A percentile compares a stretch with the other conserved stretches of the same genome.
Conservation (phyloP, 352 stramenopile species). For the Pythium utonaiense region DNA sequence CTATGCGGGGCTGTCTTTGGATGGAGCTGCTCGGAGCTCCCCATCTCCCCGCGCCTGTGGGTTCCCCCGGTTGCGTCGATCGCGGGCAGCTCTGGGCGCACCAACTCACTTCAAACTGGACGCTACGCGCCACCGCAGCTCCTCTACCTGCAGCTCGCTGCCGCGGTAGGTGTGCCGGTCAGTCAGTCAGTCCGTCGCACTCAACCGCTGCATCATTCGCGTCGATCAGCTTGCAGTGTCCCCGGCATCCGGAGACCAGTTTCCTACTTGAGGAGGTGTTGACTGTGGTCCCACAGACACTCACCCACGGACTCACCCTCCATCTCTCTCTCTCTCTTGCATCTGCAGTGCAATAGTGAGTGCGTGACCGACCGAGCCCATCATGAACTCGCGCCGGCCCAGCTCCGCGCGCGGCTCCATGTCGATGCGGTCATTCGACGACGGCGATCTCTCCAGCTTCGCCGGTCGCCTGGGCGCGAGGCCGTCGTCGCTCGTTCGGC, state of each 20-base stretch:
- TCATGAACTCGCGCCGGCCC: background rate
- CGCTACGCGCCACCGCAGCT: background rate
- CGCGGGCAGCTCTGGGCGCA: background rate
- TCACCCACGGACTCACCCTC: no score
- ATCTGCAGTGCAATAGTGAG: no score
- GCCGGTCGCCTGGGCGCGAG: background rate
- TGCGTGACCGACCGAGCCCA: no score
- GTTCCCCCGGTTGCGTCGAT: no score
- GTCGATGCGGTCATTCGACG: background rate
- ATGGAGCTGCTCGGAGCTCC: no score
- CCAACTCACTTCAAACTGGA: background rate
- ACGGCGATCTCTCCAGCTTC: background rate
- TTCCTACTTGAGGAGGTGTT: background rate
- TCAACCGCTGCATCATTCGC: background rate
- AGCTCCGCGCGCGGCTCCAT: background rate
- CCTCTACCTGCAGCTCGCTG: background rate
- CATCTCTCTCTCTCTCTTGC: no score
- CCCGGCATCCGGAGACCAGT: background rate
- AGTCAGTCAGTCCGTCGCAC: background rate
- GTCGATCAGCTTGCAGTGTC: background rate
- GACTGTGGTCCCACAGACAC: no score
- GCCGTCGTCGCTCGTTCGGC: slow-evolving; percentile 8
- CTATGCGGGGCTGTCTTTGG: no score
- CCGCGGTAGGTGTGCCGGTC: background rate
- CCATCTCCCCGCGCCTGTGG: no score